phyloP scores from a whole-genome alignment of 306 rosid genomes.

The Rosa persica region DNA sequence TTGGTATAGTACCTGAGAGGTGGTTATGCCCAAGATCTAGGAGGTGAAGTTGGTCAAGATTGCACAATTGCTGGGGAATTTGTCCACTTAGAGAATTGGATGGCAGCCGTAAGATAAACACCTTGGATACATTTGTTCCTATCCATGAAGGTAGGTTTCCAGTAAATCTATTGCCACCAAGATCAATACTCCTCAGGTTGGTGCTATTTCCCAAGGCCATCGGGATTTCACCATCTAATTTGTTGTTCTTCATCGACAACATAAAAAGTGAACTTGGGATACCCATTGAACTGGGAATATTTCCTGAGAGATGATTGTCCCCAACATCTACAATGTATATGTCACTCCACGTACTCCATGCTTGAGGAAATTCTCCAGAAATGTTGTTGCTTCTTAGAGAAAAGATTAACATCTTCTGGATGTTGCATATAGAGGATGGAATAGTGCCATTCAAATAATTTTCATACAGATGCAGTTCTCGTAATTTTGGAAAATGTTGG shows the following conservation, averaged over 20 bases:
- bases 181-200: neutral
- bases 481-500: neutral
- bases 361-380: slow-evolving; percentile 1
- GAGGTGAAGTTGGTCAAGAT: neutral
- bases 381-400: neutral
- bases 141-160: neutral
- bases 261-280: neutral
- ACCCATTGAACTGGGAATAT: neutral
- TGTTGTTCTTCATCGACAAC: neutral
- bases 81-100: neutral
- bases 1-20: no score
- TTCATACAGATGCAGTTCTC: neutral
- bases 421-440: neutral
- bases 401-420: neutral
- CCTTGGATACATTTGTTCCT: neutral
- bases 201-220: neutral
- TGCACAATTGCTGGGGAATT: neutral
- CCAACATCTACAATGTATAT: neutral
- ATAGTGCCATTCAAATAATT: neutral
- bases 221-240: neutral
- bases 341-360: neutral
- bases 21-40: no score
- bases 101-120: neutral
- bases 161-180: neutral
- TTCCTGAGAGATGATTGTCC: slow-evolving; percentile 2